Percentiles rank a stretch among this genome's conserved stretches.
phyloP scores from a whole-genome alignment of 2,329 filamentous ascomycete genomes.

The Sclerotinia trifoliorum region DNA sequence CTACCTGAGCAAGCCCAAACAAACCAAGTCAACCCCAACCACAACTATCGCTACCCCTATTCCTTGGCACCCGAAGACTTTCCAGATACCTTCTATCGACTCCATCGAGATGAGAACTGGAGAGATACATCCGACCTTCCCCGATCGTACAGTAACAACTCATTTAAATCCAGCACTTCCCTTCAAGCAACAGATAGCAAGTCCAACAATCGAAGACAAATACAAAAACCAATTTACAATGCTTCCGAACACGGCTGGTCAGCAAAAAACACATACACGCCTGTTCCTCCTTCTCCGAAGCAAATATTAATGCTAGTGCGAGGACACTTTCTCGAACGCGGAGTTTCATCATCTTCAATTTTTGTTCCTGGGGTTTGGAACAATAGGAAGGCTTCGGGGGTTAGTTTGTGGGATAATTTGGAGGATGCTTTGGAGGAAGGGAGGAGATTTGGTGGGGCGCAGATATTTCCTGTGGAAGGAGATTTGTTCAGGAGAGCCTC shows the following conservation, averaged over 20 bases:
- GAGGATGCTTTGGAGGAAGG: slow-evolving; percentile 1
- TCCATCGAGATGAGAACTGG: not conserved
- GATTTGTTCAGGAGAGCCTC: not conserved
- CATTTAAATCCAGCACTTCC: not conserved
- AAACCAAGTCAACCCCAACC: not conserved
- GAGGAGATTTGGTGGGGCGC: no score
- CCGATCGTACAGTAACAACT: no score
- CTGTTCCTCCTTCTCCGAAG: not conserved
- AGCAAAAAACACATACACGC: not conserved
- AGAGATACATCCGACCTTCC: not conserved
- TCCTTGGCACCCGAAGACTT: not conserved
- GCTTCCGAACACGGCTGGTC: not conserved
- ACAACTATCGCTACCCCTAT: not conserved
- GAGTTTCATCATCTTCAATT: not conserved
- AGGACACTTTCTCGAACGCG: not conserved
- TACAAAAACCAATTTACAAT: not conserved
- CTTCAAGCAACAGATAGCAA: not conserved
- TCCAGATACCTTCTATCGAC: not conserved
- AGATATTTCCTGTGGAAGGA: not conserved
- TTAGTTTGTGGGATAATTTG: not conserved
- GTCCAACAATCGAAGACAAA: no score
- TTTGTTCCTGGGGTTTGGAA: slow-evolving; percentile 5
- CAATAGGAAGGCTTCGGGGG: not conserved
- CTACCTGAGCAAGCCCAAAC: not conserved
- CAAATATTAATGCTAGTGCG: not conserved